Conservation (phyloP, 176 grass and related monocot genomes). For the Microstegium vimineum region DNA sequence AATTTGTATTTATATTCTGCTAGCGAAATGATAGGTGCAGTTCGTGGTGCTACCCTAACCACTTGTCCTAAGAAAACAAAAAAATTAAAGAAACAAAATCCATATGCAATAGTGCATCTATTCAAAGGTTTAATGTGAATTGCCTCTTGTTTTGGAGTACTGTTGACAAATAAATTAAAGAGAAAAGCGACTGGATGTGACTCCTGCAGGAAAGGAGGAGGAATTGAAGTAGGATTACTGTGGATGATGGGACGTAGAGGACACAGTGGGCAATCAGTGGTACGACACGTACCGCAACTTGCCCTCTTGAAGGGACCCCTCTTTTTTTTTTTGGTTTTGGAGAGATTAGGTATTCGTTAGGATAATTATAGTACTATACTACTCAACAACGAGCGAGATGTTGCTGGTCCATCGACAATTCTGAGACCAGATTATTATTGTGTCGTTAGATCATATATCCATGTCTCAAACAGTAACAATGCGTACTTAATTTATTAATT, state of each 20-base stretch:
- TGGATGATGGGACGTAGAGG: background rate
- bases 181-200: background rate
- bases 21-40: no score
- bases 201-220: no score
- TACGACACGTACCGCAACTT: background rate
- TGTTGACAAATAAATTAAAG: constrained; percentile 1
- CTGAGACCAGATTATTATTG: background rate
- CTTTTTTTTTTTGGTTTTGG: background rate
- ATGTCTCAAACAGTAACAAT: background rate
- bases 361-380: background rate
- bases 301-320: background rate
- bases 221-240: no score
- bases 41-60: background rate
- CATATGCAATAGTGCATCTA: background rate
- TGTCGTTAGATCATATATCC: background rate
- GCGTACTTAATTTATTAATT: background rate
- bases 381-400: background rate
- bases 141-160: background rate
- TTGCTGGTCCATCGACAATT: background rate
- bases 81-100: background rate
- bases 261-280: background rate
- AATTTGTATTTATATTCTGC: no score
- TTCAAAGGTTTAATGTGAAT: background rate
- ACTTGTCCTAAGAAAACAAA: background rate
- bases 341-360: constrained; percentile 31